A percentile compares a stretch with the other conserved stretches of the same genome.
Conservation (phyloP, 192 early-diverging fungal genomes). For the Obelidium mucronatum region DNA sequence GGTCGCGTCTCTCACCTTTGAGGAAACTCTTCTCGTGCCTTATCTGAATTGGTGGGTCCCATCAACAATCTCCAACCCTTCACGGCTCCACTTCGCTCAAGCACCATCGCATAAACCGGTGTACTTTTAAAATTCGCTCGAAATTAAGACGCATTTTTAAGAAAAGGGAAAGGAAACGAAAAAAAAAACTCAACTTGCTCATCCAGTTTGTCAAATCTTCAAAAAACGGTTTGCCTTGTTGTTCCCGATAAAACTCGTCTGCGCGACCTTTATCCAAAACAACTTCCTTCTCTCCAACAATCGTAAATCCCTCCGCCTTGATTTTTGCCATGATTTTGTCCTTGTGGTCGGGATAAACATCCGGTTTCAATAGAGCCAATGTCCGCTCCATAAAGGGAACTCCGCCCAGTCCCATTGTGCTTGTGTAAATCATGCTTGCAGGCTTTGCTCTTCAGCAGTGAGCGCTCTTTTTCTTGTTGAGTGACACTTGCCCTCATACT, state of each 20-base stretch:
- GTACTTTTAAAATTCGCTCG: constrained; percentile 47
- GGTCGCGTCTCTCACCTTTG: constrained; percentile 48
- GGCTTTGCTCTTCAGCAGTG: constrained; percentile 44
- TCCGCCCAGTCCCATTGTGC: not conserved
- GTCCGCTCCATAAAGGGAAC: constrained; percentile 42
- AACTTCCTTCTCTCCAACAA: constrained; percentile 38
- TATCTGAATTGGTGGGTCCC: constrained; percentile 61
- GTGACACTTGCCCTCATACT: constrained; percentile 60
- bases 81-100: constrained; percentile 59
- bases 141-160: too few relatives aligned
- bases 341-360: constrained; percentile 56
- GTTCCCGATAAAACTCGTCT: constrained; percentile 56
- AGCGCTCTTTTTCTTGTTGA: constrained; percentile 45
- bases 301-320: constrained; percentile 30
- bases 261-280: constrained; percentile 36
- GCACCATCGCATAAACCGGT: constrained; percentile 60
- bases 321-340: constrained; percentile 45
- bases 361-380: constrained; percentile 62
- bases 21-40: constrained; percentile 54
- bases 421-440: not conserved
- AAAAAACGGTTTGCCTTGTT: constrained; percentile 48
- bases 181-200: constrained; percentile 31
- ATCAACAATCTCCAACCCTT: constrained; percentile 57
- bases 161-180: not conserved
- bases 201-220: constrained; percentile 42